phyloP scores from a whole-genome alignment of 805 yeast genomes.

The Jamesozyma gamospora region DNA sequence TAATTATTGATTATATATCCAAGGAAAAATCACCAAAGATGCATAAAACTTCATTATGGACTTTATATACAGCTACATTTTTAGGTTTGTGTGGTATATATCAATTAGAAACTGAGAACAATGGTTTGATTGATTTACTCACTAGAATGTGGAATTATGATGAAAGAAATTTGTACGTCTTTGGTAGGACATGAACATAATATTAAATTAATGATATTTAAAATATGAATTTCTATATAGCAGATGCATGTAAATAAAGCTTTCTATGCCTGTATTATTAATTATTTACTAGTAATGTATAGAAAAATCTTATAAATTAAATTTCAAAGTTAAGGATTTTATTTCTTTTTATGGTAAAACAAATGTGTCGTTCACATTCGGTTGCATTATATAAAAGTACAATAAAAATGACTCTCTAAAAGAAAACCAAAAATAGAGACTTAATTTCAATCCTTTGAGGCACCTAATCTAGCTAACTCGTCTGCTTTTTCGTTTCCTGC shows the following conservation, averaged over 20 bases:
- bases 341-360: too few species aligned
- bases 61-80: conserved; percentile 53
- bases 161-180: conserved; percentile 21
- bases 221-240: too few species aligned
- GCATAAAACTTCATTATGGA: conserved; percentile 51
- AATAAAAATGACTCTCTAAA: too few species aligned
- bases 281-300: too few species aligned
- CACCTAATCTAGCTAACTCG: conserved; percentile 58
- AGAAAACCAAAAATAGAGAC: too few species aligned
- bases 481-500: conserved; percentile 76
- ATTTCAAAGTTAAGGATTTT: too few species aligned
- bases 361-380: too few species aligned
- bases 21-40: conserved; percentile 57
- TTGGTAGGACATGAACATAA: conserved; percentile 15
- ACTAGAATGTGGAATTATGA: conserved; percentile 30
- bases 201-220: too few species aligned
- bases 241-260: neutral
- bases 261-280: too few species aligned
- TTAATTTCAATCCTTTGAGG: conserved; percentile 25
- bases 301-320: too few species aligned
- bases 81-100: conserved; percentile 64
- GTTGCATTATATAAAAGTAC: too few species aligned
- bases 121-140: conserved; percentile 49
- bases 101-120: conserved; percentile 52
- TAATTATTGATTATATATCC: conserved; percentile 74